Percentiles rank a stretch among this genome's conserved stretches.
phyloP scores from a whole-genome alignment of 306 rosid species.

The Senna siamea region DNA sequence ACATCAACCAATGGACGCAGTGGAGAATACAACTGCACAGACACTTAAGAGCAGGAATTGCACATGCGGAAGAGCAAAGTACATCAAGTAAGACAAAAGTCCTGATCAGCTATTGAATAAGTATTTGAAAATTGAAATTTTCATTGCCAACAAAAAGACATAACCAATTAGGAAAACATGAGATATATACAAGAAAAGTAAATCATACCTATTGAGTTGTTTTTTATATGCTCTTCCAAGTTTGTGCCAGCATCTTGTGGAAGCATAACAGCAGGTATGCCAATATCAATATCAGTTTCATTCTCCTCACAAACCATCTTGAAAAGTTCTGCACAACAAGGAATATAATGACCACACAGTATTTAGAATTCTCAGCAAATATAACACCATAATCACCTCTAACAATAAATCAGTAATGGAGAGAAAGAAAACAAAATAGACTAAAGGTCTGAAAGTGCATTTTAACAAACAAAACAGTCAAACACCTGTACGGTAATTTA shows the following conservation, averaged over 20 bases:
- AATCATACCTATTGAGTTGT: conserved; percentile 55
- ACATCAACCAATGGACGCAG: conserved; percentile 81
- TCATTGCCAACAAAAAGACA: background rate
- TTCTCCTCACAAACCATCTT: conserved; percentile 91
- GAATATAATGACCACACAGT: background rate
- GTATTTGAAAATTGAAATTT: conserved; percentile 23
- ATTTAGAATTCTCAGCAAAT: conserved; percentile 28
- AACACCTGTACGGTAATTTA: conserved; percentile 77
- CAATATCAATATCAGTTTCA: conserved; percentile 73
- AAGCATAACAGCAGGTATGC: conserved; percentile 93
- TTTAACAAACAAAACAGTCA: conserved; percentile 28
- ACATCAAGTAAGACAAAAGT: conserved; percentile 16
- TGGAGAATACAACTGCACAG: conserved; percentile 94
- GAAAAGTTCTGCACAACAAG: conserved; percentile 70
- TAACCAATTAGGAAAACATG: conserved; percentile 20
- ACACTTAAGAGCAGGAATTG: conserved; percentile 52
- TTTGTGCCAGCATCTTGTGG: conserved; percentile 82
- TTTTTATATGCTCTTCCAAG: conserved; percentile 56
- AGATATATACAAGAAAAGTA: conserved; percentile 27
- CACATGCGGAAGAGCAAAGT: conserved; percentile 37
- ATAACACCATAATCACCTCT: background rate
- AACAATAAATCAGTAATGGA: background rate
- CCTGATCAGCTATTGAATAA: conserved; percentile 27
- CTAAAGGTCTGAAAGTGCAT: conserved; percentile 17
- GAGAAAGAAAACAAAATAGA: conserved; percentile 23